phyloP scores from a whole-genome alignment of 768 basidiomycete genomes.

The Krasilnikovozyma curviuscula region DNA sequence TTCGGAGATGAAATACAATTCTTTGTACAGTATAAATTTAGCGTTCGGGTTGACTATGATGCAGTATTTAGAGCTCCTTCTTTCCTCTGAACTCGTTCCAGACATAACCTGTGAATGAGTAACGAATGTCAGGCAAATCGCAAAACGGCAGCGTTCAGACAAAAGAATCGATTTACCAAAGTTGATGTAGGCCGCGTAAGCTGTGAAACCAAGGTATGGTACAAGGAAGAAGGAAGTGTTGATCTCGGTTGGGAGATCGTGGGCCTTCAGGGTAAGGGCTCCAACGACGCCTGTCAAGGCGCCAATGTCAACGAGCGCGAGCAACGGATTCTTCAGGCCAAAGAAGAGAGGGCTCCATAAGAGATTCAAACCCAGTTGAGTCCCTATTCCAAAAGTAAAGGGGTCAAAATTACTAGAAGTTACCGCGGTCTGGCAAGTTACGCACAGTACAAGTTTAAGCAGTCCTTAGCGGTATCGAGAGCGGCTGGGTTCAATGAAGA shows the following conservation, averaged over 20 bases:
- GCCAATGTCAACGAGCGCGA: slow-evolving; percentile 6
- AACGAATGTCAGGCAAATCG: too few relatives aligned
- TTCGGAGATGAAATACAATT: too few relatives aligned
- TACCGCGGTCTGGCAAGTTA: slow-evolving; percentile 3
- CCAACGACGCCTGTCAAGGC: slow-evolving; percentile 10
- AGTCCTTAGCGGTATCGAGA: slow-evolving; percentile 10
- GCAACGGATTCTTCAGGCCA: slow-evolving; percentile 4
- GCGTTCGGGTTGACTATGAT: too few relatives aligned
- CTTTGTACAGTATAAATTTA: too few relatives aligned
- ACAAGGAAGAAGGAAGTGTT: too few relatives aligned
- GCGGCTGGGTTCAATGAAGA: slow-evolving; percentile 1
- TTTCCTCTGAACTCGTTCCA: too few relatives aligned
- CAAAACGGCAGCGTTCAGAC: too few relatives aligned
- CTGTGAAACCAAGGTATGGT: too few relatives aligned
- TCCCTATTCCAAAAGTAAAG: not conserved
- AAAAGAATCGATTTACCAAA: too few relatives aligned
- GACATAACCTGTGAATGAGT: too few relatives aligned
- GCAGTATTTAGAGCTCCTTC: too few relatives aligned
- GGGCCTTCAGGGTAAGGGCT: slow-evolving; percentile 6
- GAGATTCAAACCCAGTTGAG: not conserved
- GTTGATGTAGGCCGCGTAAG: too few relatives aligned
- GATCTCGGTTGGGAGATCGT: not conserved
- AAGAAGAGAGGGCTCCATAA: slow-evolving; percentile 11
- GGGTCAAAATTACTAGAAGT: not conserved
- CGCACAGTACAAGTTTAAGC: slow-evolving; percentile 11